Percentiles rank a stretch among this genome's conserved stretches.
Evolutionary conservation across 192 early-diverging fungal species (phyloP).

Genomic region (Coemansia sp.): DNA sequence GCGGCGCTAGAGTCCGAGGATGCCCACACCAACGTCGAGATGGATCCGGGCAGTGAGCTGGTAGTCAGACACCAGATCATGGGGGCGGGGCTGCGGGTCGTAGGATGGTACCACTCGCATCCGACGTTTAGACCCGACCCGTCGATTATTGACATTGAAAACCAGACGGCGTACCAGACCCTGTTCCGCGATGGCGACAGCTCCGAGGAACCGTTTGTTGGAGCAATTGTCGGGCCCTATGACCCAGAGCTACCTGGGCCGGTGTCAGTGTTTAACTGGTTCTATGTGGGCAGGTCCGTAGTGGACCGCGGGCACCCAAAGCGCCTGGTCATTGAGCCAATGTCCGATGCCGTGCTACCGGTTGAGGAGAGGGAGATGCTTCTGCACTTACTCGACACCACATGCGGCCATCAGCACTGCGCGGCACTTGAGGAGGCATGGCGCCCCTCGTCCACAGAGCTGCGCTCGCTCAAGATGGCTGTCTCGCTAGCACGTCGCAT

Average conservation of each 20-base stretch:
- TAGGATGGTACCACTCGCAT: constrained; percentile 96
- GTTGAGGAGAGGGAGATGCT: constrained; percentile 54
- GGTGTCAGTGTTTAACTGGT: constrained; percentile 84
- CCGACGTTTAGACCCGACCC: constrained; percentile 87
- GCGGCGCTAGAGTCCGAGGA: constrained; percentile 69
- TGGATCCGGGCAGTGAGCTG: constrained; percentile 79
- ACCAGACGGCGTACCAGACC: constrained; percentile 81
- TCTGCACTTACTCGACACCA: constrained; percentile 58
- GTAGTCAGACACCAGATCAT: constrained; percentile 74
- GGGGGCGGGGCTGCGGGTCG: constrained; percentile 68
- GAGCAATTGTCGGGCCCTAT: constrained; percentile 88
- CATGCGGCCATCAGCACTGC: constrained; percentile 56
- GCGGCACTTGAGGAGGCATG: constrained; percentile 69
- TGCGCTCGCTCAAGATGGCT: constrained; percentile 67
- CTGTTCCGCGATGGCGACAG: constrained; percentile 65
- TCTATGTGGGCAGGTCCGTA: constrained; percentile 62
- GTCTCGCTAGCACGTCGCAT: constrained; percentile 66
- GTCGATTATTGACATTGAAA: constrained; percentile 84
- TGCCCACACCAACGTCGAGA: constrained; percentile 80
- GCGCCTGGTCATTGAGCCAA: constrained; percentile 60
- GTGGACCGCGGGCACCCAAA: constrained; percentile 66
- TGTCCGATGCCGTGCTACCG: constrained; percentile 51
- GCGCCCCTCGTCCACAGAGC: constrained; percentile 68
- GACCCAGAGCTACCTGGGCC: constrained; percentile 74
- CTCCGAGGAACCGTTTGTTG: constrained; percentile 74